Conservation (phyloP, 495 filamentous ascomycete genomes). For the Aspergillus saccharolyticus region DNA sequence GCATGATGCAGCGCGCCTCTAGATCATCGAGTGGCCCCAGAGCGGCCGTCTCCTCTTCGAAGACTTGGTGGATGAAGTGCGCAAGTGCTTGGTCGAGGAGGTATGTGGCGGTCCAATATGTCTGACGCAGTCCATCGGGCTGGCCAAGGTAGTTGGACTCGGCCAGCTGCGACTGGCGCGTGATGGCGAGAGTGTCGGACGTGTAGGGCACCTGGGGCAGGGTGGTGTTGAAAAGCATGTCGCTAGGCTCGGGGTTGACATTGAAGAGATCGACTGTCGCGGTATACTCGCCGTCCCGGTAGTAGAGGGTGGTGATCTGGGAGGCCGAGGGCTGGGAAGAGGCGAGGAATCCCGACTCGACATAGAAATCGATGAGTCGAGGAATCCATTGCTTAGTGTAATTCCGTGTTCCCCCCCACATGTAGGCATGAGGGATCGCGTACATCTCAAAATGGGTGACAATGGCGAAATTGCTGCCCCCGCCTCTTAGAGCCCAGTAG, state of each 20-base stretch:
- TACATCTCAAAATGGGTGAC: slow-evolving; percentile 39
- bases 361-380: not conserved
- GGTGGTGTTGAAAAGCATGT: too few relatives aligned
- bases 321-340: not conserved
- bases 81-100: slow-evolving; percentile 30
- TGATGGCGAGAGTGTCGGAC: too few relatives aligned
- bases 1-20: slow-evolving; percentile 42
- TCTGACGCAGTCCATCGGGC: slow-evolving; percentile 40
- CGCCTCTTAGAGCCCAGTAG: slow-evolving; percentile 48
- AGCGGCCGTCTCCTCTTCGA: slow-evolving; percentile 27
- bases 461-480: slow-evolving; percentile 42
- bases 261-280: too few relatives aligned
- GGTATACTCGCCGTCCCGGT: too few relatives aligned
- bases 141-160: slow-evolving; percentile 15
- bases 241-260: too few relatives aligned
- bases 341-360: not conserved
- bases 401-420: not conserved
- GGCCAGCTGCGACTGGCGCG: too few relatives aligned
- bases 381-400: not conserved
- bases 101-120: slow-evolving; percentile 41
- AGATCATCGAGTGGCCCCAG: slow-evolving; percentile 34
- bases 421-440: not conserved
- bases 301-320: too few relatives aligned
- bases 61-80: slow-evolving; percentile 33
- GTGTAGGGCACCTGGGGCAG: too few relatives aligned